These are phyloP conservation scores for Phaeosphaeria sp. DNA, from an alignment of 2,329 filamentous ascomycete species.

Conservation along the genomic window DNA sequence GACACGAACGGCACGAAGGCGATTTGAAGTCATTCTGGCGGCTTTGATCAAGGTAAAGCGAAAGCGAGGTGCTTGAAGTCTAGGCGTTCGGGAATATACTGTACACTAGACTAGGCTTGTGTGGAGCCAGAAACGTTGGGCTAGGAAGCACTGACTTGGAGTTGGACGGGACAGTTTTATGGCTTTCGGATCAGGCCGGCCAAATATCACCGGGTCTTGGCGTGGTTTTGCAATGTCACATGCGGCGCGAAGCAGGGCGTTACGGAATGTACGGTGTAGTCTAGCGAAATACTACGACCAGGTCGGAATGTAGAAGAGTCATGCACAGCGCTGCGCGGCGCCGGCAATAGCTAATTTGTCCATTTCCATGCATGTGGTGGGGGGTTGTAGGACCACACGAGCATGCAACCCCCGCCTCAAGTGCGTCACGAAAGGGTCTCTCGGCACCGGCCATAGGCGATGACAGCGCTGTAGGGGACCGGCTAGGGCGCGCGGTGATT, in stretches of 20 bases:
- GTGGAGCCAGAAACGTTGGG: constrained; percentile 15
- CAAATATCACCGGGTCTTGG: constrained; percentile 12
- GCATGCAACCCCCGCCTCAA: constrained; percentile 4
- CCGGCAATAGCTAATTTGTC: background rate
- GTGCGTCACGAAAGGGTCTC: constrained; percentile 13
- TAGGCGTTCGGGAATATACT: constrained; percentile 18
- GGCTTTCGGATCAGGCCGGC: constrained; percentile 8
- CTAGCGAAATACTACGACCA: constrained; percentile 2
- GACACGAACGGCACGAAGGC: constrained; percentile 23
- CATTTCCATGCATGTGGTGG: background rate
- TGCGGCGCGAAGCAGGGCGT: constrained; percentile 9
- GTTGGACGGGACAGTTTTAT: constrained; percentile 16
- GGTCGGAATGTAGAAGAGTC: constrained; percentile 3
- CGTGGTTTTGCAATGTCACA: constrained; percentile 13
- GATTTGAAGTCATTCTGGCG: constrained; percentile 12
- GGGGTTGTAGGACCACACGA: background rate
- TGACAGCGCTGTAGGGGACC: background rate
- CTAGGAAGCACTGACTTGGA: constrained; percentile 23
- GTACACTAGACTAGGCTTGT: constrained; percentile 23
- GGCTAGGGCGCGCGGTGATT: constrained; percentile 17
- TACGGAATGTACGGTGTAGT: constrained; percentile 6
- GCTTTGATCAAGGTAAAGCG: constrained; percentile 10
- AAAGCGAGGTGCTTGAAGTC: constrained; percentile 17
- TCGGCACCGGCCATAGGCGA: constrained; percentile 6
- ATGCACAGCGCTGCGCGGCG: background rate